A percentile compares a stretch with the other conserved stretches of the same genome.
Evolutionary conservation across 2,329 filamentous ascomycete species (phyloP).

Genomic region (Penicillium sp.): DNA sequence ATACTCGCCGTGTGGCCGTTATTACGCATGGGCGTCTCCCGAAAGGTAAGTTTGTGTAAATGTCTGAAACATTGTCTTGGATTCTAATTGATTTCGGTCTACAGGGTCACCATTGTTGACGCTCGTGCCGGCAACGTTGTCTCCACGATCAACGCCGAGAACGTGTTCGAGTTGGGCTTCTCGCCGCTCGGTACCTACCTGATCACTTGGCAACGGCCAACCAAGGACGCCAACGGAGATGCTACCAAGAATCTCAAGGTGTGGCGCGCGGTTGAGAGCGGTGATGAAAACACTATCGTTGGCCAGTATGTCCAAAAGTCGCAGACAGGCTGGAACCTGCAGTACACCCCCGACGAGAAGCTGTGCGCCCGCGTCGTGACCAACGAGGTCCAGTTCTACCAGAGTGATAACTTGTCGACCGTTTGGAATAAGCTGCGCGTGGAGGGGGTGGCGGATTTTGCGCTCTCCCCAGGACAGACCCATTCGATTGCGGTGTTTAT

Average conservation of each 20-base stretch:
- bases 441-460: slow-evolving; percentile 87
- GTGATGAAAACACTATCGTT: slow-evolving; percentile 68
- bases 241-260: slow-evolving; percentile 96
- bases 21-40: slow-evolving; percentile 90
- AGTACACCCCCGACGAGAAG: slow-evolving; percentile 91
- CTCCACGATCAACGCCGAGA: slow-evolving; percentile 72
- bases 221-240: slow-evolving; percentile 90
- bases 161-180: slow-evolving; percentile 93
- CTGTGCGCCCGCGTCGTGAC: slow-evolving; percentile 91
- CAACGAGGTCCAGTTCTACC: slow-evolving; percentile 97
- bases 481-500: slow-evolving; percentile 93
- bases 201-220: slow-evolving; percentile 93
- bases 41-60: slow-evolving; percentile 57
- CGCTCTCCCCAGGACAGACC: slow-evolving; percentile 83
- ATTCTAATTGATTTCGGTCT: not conserved
- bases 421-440: slow-evolving; percentile 95
- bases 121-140: slow-evolving; percentile 73
- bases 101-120: slow-evolving; percentile 78
- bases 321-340: slow-evolving; percentile 93
- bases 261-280: slow-evolving; percentile 76
- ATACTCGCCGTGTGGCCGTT: slow-evolving; percentile 94
- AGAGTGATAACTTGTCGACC: slow-evolving; percentile 78
- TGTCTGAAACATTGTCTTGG: not conserved
- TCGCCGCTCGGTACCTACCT: slow-evolving; percentile 89
- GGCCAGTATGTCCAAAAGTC: slow-evolving; percentile 94